Evolutionary conservation across 2,329 filamentous ascomycete species (phyloP).

Genomic region (Chaetomiaceae sp.): DNA sequence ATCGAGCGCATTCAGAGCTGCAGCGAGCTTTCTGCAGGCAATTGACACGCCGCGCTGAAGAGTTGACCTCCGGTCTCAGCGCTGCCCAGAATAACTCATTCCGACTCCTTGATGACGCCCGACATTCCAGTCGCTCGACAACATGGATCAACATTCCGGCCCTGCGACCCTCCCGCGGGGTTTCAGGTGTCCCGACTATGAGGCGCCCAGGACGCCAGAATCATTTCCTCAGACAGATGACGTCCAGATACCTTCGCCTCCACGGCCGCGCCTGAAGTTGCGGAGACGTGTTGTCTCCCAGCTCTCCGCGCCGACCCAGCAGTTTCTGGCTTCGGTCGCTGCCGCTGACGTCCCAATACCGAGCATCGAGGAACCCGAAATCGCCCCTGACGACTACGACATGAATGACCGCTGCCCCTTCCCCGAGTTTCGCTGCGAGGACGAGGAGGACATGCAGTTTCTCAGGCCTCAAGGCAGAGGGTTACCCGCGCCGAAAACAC

Average conservation of each 20-base stretch:
- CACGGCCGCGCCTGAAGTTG: constrained; percentile 50
- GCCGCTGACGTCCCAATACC: constrained; percentile 61
- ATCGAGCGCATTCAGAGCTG: not conserved
- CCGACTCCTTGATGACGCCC: constrained; percentile 23
- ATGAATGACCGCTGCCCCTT: constrained; percentile 36
- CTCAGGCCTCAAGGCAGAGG: constrained; percentile 37
- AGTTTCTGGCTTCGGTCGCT: constrained; percentile 64
- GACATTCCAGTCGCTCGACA: constrained; percentile 30
- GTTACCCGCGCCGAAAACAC: constrained; percentile 57
- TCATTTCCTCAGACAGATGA: constrained; percentile 38
- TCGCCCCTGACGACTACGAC: constrained; percentile 38
- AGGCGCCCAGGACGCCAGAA: constrained; percentile 49
- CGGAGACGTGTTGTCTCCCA: constrained; percentile 52
- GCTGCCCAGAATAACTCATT: not conserved
- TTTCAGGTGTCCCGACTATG: constrained; percentile 36
- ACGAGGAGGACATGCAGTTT: constrained; percentile 27
- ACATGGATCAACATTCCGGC: constrained; percentile 45
- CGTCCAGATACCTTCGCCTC: constrained; percentile 44
- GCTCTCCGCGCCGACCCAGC: constrained; percentile 55
- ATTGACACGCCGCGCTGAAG: constrained; percentile 2
- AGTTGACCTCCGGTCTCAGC: not conserved
- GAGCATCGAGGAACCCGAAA: constrained; percentile 56
- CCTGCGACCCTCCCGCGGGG: constrained; percentile 43
- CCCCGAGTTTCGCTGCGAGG: constrained; percentile 22
- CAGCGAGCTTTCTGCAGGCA: not conserved